Conservation (phyloP, 2,329 filamentous ascomycete species). For the Trichoderma asperellum region DNA sequence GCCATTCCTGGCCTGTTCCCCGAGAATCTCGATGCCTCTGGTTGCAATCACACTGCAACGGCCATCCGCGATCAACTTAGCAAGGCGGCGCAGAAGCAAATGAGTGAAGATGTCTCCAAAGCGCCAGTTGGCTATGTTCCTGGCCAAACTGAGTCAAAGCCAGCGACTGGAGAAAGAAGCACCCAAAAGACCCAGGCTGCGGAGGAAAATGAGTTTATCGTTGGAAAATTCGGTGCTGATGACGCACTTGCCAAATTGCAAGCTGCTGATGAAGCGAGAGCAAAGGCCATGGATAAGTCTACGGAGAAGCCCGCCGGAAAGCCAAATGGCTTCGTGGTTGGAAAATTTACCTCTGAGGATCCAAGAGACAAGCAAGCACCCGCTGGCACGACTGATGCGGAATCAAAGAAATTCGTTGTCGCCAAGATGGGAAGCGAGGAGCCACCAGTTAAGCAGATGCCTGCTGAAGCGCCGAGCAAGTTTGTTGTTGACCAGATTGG, state of each 20-base stretch:
- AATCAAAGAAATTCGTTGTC: background rate
- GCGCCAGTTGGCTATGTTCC: slow-evolving; percentile 38
- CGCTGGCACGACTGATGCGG: background rate
- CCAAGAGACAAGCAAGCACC: background rate
- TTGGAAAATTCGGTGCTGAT: slow-evolving; percentile 10
- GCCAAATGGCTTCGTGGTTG: background rate
- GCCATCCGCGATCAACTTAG: slow-evolving; percentile 39
- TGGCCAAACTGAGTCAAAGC: slow-evolving; percentile 2
- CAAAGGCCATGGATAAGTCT: background rate
- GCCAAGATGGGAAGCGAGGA: slow-evolving; percentile 18
- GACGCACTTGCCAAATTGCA: slow-evolving; percentile 7
- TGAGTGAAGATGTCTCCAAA: slow-evolving; percentile 39
- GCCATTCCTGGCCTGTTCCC: slow-evolving; percentile 81
- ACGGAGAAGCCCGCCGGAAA: background rate
- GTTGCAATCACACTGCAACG: slow-evolving; percentile 66
- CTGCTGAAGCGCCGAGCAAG: background rate
- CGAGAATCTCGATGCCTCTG: slow-evolving; percentile 74
- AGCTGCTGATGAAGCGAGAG: slow-evolving; percentile 7
- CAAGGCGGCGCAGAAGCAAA: slow-evolving; percentile 42
- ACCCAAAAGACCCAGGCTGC: background rate
- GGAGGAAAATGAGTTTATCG: slow-evolving; percentile 24
- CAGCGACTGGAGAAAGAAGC: background rate
- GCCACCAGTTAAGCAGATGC: background rate
- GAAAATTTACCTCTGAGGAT: background rate
- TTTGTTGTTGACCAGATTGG: slow-evolving; percentile 21